Conservation (phyloP, 2,329 filamentous ascomycete species). For the Hymenoscyphus repandus region DNA sequence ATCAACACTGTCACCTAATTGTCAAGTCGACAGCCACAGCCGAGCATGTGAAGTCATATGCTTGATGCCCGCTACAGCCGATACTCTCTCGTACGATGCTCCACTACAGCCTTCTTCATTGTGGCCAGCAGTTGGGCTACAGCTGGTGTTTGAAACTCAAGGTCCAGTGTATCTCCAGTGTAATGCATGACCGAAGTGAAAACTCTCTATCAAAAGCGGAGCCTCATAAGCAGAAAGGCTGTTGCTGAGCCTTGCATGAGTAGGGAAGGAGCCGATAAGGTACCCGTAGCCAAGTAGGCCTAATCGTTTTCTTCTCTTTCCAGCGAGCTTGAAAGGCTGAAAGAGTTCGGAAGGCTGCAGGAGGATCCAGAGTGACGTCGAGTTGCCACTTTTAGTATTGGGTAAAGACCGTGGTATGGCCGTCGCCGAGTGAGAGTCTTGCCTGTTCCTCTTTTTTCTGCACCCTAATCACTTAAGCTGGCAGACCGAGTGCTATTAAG, state of each 20-base stretch:
- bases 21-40: background rate
- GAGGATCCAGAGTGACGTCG: conserved; percentile 18
- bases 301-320: conserved; percentile 4
- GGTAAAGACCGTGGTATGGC: conserved; percentile 13
- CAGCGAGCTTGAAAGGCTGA: conserved; percentile 1
- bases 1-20: conserved; percentile 9
- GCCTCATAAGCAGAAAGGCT: conserved; percentile 3
- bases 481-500: background rate
- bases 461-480: background rate
- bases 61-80: conserved; percentile 6
- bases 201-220: conserved; percentile 27
- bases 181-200: conserved; percentile 17
- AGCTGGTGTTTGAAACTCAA: conserved; percentile 14
- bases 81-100: conserved; percentile 8
- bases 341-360: background rate
- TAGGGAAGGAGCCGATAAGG: background rate
- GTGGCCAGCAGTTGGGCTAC: conserved; percentile 2
- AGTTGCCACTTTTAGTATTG: conserved; percentile 8
- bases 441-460: no score
- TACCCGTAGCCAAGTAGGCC: background rate
- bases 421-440: background rate
- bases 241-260: conserved; percentile 14
- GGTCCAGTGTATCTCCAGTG: conserved; percentile 12
- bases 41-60: conserved; percentile 21
- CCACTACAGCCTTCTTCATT: conserved; percentile 10